Conservation (phyloP, 306 rosid species). For the peach (Prunus persica) region Prunus_persica_NCBIv2 NC_034011.1:1360501-1361000, state of each 20-base stretch:
- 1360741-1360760: conserved; percentile 60
- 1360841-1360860: background rate
- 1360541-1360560: background rate
- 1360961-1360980: conserved; percentile 94
- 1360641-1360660: conserved; percentile 63
- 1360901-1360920: conserved; percentile 10
- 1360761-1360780: conserved; percentile 62
- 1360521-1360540: background rate
- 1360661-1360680: conserved; percentile 68
- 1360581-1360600: background rate
- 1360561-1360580: background rate
- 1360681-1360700: conserved; percentile 73
- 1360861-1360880: background rate
- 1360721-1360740: conserved; percentile 50
- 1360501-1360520: background rate
- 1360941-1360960: conserved; percentile 87
- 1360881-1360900: background rate
- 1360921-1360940: conserved; percentile 59
- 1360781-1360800: conserved; percentile 68
- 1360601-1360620: background rate
- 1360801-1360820: conserved; percentile 49
- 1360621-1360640: background rate
- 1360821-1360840: conserved; percentile 32
- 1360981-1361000: conserved; percentile 88
- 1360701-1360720: conserved; percentile 79